Evolutionary conservation across 176 grass and related monocot genomes (phyloP).

Genomic region (Cenchrus americanus): DNA sequence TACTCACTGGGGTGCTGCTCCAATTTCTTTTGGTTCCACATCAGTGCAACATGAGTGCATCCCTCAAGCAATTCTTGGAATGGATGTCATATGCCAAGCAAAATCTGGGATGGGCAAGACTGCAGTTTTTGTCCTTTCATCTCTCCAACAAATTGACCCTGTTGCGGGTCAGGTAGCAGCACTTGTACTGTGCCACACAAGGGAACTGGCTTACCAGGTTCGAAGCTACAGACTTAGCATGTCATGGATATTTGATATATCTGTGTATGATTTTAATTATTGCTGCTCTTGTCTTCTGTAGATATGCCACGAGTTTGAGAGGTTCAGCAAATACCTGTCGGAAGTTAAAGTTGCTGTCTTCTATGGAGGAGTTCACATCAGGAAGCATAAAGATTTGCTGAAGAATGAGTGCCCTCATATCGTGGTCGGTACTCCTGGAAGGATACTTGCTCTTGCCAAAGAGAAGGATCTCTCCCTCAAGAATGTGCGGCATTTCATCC

Average conservation of each 20-base stretch:
- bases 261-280: neutral
- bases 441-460: slow-evolving; percentile 71
- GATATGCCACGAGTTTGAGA: slow-evolving; percentile 99
- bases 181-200: slow-evolving; percentile 88
- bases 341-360: slow-evolving; percentile 98
- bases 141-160: slow-evolving; percentile 94
- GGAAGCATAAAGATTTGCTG: slow-evolving; percentile 91
- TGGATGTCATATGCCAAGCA: slow-evolving; percentile 99
- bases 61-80: slow-evolving; percentile 99
- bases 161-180: slow-evolving; percentile 89
- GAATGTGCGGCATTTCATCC: slow-evolving; percentile 99
- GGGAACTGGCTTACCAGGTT: slow-evolving; percentile 96
- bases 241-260: neutral
- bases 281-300: slow-evolving; percentile 17
- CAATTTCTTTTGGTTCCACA: slow-evolving; percentile 96
- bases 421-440: slow-evolving; percentile 85
- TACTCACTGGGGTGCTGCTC: slow-evolving; percentile 91
- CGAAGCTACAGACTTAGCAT: neutral
- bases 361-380: slow-evolving; percentile 95
- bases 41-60: slow-evolving; percentile 99
- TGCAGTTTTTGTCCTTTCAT: slow-evolving; percentile 94
- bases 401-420: slow-evolving; percentile 99
- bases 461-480: slow-evolving; percentile 97
- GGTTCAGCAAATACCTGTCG: slow-evolving; percentile 89
- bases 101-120: slow-evolving; percentile 99